Evolutionary conservation across 1,139 yeast genomes (phyloP).

Genomic region (Diutina ranongensis): DNA sequence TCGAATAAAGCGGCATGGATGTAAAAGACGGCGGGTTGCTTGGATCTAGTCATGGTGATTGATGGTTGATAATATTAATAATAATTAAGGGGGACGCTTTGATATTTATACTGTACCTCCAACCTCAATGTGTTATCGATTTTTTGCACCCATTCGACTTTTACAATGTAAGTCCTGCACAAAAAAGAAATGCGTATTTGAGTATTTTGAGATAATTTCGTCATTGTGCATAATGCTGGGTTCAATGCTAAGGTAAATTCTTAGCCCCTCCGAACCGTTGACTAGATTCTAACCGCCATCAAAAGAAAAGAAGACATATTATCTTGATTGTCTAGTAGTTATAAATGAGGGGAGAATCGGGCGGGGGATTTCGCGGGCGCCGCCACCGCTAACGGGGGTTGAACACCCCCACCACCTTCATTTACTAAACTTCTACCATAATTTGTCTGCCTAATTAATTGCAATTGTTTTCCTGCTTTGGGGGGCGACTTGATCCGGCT

Average conservation of each 20-base stretch:
- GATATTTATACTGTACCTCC: not conserved
- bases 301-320: too few species aligned
- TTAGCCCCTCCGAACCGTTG: too few species aligned
- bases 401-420: too few species aligned
- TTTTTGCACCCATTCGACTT: not conserved
- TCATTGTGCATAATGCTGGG: not conserved
- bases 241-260: too few species aligned
- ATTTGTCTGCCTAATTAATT: too few species aligned
- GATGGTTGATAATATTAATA: not conserved
- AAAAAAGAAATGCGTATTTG: not conserved
- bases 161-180: not conserved
- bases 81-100: not conserved
- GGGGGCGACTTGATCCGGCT: not conserved
- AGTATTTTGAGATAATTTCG: not conserved
- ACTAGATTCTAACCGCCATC: too few species aligned
- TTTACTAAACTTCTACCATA: too few species aligned
- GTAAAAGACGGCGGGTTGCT: slow-evolving; percentile 36
- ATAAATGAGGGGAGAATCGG: not conserved
- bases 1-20: slow-evolving; percentile 55
- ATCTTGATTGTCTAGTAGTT: too few species aligned
- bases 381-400: too few species aligned
- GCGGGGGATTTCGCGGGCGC: too few species aligned
- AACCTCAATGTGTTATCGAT: not conserved
- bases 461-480: not conserved
- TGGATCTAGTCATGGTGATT: slow-evolving; percentile 9